Evolutionary conservation across 768 basidiomycete genomes (phyloP).

Genomic region (Sistotremastrum suecicum): DNA sequence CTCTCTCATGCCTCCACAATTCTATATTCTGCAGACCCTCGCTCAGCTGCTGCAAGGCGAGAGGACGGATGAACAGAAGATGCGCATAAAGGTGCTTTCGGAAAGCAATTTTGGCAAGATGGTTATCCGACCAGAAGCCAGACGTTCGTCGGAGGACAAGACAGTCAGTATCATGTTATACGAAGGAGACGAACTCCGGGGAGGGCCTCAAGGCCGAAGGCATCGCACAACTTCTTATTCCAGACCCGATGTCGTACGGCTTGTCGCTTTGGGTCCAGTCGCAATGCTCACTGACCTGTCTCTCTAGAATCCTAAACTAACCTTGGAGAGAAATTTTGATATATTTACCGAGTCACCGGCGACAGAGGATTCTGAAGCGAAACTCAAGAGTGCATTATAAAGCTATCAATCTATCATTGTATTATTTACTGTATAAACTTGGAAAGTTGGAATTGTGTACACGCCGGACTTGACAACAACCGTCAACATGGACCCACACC

Average conservation of each 20-base stretch:
- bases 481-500: too few species aligned
- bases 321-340: conserved; percentile 49
- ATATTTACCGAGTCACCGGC: conserved; percentile 32
- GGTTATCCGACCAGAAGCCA: conserved; percentile 38
- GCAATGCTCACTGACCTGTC: conserved; percentile 23
- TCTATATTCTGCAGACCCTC: conserved; percentile 52
- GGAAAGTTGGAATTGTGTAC: too few species aligned
- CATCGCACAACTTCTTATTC: conserved; percentile 30
- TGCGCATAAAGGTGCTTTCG: conserved; percentile 32
- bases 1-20: conserved; percentile 60
- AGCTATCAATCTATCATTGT: too few species aligned
- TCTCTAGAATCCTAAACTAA: conserved; percentile 23
- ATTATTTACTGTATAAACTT: too few species aligned
- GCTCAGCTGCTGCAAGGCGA: conserved; percentile 33
- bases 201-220: conserved; percentile 40
- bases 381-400: too few species aligned
- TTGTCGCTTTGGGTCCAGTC: conserved; percentile 1
- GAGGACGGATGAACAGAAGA: conserved; percentile 32
- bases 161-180: conserved; percentile 41
- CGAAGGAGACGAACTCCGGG: conserved; percentile 57
- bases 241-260: neutral
- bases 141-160: conserved; percentile 25
- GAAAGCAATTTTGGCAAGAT: conserved; percentile 43
- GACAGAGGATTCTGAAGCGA: too few species aligned
- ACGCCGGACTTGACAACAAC: too few species aligned